Conservation (phyloP, 2,329 filamentous ascomycete genomes). For the Diplodia seriata region DNA sequence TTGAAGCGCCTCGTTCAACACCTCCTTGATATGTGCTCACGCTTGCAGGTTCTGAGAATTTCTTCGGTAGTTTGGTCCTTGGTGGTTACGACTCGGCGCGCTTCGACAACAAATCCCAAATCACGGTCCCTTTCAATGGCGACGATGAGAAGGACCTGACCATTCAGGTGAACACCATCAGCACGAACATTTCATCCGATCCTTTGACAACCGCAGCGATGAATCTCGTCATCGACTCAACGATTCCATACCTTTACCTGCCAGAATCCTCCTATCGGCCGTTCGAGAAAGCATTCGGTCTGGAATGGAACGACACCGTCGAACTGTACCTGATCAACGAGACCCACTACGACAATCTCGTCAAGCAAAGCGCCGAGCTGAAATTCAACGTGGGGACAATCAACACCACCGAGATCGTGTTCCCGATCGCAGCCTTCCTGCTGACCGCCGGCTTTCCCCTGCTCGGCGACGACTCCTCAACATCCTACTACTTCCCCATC, state of each 20-base stretch:
- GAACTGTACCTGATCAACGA: slow-evolving; percentile 44
- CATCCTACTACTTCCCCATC: slow-evolving; percentile 44
- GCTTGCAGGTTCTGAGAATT: slow-evolving; percentile 34
- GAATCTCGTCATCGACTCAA: slow-evolving; percentile 62
- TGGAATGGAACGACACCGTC: slow-evolving; percentile 40
- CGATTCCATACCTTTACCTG: slow-evolving; percentile 46
- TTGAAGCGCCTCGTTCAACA: no score
- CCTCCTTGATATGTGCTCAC: background rate
- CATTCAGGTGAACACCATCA: background rate
- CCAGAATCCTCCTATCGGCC: slow-evolving; percentile 42
- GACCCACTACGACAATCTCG: slow-evolving; percentile 35
- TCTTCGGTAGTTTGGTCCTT: slow-evolving; percentile 48
- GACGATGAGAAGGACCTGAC: slow-evolving; percentile 7
- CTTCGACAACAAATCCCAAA: slow-evolving; percentile 35
- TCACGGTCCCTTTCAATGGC: slow-evolving; percentile 36
- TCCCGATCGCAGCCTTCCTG: slow-evolving; percentile 39
- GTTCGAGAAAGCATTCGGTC: slow-evolving; percentile 46
- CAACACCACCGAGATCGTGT: background rate
- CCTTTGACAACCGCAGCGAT: background rate
- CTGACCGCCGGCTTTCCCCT: slow-evolving; percentile 36
- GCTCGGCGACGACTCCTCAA: background rate
- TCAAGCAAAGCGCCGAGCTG: background rate
- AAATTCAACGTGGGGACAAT: background rate
- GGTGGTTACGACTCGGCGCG: slow-evolving; percentile 51
- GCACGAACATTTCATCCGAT: background rate